These are phyloP conservation scores for Chara braunii DNA, from an alignment of 139 green algal species.

Conservation along the genomic window DNA sequence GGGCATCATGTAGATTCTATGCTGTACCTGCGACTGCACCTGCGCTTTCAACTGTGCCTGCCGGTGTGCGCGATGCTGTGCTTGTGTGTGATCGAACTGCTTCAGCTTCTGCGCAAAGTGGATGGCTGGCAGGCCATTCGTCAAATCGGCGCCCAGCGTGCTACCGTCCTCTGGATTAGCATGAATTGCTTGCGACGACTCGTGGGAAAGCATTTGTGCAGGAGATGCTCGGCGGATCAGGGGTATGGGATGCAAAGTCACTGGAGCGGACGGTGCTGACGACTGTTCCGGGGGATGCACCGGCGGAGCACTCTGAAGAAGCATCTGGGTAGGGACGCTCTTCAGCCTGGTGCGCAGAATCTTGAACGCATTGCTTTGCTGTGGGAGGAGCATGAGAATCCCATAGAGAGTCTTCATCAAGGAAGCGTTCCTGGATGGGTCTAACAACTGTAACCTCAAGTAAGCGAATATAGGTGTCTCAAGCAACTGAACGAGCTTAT, in stretches of 20 bases:
- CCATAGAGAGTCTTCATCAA: slow-evolving; percentile 73
- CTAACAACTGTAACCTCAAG: slow-evolving; percentile 83
- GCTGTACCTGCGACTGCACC: no score
- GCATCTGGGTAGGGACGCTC: slow-evolving; percentile 28
- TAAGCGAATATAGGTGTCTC: slow-evolving; percentile 86
- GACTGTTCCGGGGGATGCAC: no score
- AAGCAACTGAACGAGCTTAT: slow-evolving; percentile 78
- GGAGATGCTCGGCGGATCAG: no score
- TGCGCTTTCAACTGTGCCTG: neutral
- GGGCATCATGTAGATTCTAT: no score
- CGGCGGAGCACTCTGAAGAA: no score
- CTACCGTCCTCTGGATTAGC: no score
- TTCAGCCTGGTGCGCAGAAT: slow-evolving; percentile 34
- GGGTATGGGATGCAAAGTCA: no score
- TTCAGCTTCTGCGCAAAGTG: slow-evolving; percentile 12
- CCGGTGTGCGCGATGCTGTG: slow-evolving; percentile 2
- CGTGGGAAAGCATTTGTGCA: no score
- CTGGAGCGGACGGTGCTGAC: no score
- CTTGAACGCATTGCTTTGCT: slow-evolving; percentile 59
- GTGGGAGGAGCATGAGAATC: slow-evolving; percentile 87
- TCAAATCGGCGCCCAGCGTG: neutral
- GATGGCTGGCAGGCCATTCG: neutral
- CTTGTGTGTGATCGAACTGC: slow-evolving; percentile 19
- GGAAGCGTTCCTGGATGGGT: slow-evolving; percentile 54
- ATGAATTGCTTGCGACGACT: no score